Percentiles rank a stretch among this genome's conserved stretches.
phyloP scores from a whole-genome alignment of 2,329 filamentous ascomycete genomes.

The Rosellinia necatrix region DNA sequence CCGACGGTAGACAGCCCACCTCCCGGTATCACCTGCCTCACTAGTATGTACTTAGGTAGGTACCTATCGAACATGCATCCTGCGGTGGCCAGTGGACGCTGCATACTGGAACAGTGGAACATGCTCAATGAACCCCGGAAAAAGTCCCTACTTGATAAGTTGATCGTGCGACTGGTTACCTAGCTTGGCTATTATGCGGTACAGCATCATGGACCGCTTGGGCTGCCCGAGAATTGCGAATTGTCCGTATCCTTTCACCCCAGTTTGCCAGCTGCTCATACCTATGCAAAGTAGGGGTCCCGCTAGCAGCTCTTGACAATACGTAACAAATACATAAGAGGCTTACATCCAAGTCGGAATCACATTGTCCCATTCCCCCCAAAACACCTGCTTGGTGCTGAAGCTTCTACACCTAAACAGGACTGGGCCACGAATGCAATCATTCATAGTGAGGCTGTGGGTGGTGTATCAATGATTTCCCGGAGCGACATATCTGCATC shows the following conservation, averaged over 20 bases:
- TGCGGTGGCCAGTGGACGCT: background rate
- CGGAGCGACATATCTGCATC: background rate
- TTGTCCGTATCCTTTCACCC: too few relatives aligned
- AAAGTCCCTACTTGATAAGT: too few relatives aligned
- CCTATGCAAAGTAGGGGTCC: too few relatives aligned
- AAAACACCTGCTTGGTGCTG: background rate
- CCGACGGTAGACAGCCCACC: too few relatives aligned
- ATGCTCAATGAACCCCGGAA: too few relatives aligned
- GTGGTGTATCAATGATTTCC: background rate
- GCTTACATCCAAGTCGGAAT: background rate
- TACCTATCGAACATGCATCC: conserved; percentile 11
- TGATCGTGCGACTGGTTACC: conserved; percentile 23
- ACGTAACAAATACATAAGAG: background rate
- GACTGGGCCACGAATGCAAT: background rate
- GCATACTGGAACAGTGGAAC: too few relatives aligned
- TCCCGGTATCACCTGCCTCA: too few relatives aligned
- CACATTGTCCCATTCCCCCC: background rate
- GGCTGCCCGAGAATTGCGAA: background rate
- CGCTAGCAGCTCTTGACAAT: background rate
- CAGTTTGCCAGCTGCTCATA: too few relatives aligned
- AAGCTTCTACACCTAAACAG: background rate
- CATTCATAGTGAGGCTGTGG: too few relatives aligned
- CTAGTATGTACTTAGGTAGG: too few relatives aligned
- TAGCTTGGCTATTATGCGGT: conserved; percentile 2
- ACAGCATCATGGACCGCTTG: background rate